phyloP scores from a whole-genome alignment of 306 rosid species.

The Malus domestica region DNA sequence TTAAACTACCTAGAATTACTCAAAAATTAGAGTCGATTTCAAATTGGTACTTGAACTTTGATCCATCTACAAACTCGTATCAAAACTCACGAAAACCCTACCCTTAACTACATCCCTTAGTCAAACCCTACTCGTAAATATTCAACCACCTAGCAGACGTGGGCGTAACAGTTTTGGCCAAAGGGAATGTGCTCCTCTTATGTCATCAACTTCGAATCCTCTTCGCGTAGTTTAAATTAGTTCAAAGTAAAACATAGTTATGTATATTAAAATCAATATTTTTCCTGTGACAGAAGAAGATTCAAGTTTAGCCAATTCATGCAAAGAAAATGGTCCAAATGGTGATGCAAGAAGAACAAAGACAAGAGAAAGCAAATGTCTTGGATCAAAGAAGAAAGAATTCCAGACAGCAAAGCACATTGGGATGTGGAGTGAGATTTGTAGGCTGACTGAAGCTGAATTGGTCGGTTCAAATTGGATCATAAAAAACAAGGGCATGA shows the following conservation, averaged over 20 bases:
- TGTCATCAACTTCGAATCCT: not conserved
- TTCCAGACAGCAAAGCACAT: conserved; percentile 8
- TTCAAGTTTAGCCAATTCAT: conserved; percentile 13
- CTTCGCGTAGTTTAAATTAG: not conserved
- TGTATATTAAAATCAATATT: too few relatives aligned
- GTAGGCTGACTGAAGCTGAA: conserved; percentile 48
- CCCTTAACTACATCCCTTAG: too few relatives aligned
- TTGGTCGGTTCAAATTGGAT: conserved; percentile 34
- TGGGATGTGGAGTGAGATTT: conserved; percentile 39
- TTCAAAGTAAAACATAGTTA: too few relatives aligned
- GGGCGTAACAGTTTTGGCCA: not conserved
- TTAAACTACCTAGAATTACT: too few relatives aligned
- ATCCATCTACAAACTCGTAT: not conserved
- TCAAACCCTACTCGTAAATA: not conserved
- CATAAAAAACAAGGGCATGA: not conserved
- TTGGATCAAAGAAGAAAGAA: conserved; percentile 28
- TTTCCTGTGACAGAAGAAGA: not conserved
- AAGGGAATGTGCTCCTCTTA: not conserved
- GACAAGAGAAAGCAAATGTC: conserved; percentile 19
- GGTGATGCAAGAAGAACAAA: conserved; percentile 28
- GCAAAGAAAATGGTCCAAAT: conserved; percentile 29
- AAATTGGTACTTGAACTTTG: not conserved
- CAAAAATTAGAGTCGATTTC: not conserved
- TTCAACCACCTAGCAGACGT: not conserved
- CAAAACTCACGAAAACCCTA: not conserved